Conservation (phyloP, 148 eudicot genomes). For the Simmondsia chinensis region DNA sequence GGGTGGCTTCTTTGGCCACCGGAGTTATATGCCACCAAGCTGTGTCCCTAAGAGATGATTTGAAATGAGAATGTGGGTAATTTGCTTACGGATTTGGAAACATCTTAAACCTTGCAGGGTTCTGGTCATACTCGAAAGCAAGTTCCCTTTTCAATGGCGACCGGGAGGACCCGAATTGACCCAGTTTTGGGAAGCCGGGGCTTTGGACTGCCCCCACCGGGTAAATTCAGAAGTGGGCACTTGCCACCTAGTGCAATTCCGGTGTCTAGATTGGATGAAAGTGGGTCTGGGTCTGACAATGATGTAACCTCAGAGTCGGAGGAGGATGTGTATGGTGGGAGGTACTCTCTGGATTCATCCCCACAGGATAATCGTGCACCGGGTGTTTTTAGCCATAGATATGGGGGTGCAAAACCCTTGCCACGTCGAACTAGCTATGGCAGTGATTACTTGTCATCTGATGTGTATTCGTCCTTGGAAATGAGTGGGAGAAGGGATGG, state of each 20-base stretch:
- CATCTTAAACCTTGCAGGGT: conserved; percentile 29
- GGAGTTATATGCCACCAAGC: too few relatives aligned
- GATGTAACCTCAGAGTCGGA: conserved; percentile 55
- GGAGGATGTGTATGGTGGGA: conserved; percentile 65
- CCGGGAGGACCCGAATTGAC: conserved; percentile 32
- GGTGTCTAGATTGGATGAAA: conserved; percentile 34
- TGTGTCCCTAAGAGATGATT: too few relatives aligned
- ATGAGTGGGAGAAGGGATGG: conserved; percentile 31
- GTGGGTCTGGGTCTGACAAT: conserved; percentile 43
- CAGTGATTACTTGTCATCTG: conserved; percentile 62
- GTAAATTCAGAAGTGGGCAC: conserved; percentile 58
- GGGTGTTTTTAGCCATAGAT: conserved; percentile 14
- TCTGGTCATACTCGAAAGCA: conserved; percentile 32
- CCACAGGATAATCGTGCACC: conserved; percentile 57
- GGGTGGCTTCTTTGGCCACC: too few relatives aligned
- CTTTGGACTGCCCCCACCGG: conserved; percentile 58
- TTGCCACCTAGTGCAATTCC: conserved; percentile 49
- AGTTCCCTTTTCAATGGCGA: conserved; percentile 31
- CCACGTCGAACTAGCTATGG: conserved; percentile 29
- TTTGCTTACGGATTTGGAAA: not conserved
- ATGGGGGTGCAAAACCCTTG: conserved; percentile 18
- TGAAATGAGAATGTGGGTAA: not conserved
- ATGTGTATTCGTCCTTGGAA: conserved; percentile 77
- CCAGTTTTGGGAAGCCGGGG: conserved; percentile 31
- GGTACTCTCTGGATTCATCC: conserved; percentile 70